A percentile compares a stretch with the other conserved stretches of the same genome.
phyloP scores from a whole-genome alignment of 495 filamentous ascomycete genomes.

The Staphylotrichum longicolle region DNA sequence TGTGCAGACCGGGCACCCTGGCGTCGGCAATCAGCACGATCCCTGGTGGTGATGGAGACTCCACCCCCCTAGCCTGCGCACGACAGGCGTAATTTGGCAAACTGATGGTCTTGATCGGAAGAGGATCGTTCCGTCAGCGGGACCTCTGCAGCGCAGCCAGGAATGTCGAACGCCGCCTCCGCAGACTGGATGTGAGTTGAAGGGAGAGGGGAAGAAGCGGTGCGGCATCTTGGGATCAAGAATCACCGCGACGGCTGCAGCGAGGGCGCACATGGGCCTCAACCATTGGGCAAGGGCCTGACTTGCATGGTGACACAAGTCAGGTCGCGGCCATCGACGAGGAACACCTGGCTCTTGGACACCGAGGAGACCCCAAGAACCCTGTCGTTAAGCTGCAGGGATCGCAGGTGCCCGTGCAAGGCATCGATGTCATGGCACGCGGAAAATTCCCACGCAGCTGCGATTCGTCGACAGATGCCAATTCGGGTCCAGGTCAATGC shows the following conservation, averaged over 20 bases:
- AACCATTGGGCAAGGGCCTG: too few relatives aligned
- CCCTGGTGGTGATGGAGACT: constrained; percentile 21
- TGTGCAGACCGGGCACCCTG: constrained; percentile 19
- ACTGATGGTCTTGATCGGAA: not conserved
- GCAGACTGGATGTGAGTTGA: too few relatives aligned
- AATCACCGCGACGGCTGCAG: not conserved
- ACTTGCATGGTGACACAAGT: too few relatives aligned
- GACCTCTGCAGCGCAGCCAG: not conserved
- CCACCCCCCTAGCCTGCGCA: constrained; percentile 26
- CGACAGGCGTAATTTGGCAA: constrained; percentile 17
- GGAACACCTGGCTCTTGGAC: too few relatives aligned
- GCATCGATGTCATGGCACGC: constrained; percentile 1
- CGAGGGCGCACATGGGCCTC: not conserved
- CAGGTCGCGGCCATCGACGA: too few relatives aligned
- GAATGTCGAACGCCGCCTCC: too few relatives aligned
- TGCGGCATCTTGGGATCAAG: too few relatives aligned
- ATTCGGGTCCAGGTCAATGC: not conserved
- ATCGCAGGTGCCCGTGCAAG: not conserved
- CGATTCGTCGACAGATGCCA: not conserved
- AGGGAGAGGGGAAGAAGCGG: too few relatives aligned
- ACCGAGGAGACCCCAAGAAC: not conserved
- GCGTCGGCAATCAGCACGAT: constrained; percentile 26
- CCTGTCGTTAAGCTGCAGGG: constrained; percentile 10
- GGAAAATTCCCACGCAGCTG: not conserved
- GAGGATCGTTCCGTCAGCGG: constrained; percentile 5